Base-by-base conservation (phyloP, 805 yeast species). In the Yamadazyma olivae region DNA sequence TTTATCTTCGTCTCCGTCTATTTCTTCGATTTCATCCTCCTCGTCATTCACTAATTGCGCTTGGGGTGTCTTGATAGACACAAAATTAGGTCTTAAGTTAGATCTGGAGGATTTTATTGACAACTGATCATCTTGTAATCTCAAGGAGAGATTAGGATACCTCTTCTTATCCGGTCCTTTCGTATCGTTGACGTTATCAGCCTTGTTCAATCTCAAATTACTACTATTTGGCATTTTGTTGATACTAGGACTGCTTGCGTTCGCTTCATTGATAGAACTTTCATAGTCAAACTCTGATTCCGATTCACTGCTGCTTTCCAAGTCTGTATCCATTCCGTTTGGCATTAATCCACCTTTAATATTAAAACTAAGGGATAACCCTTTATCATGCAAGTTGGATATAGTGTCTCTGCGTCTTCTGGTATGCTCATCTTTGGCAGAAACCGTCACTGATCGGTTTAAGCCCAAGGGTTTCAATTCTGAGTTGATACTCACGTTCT, bases 361-460 rank as follows among this genome's bases (percentile, higher is more conserved):
- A 33, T 82, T 80, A 40, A 86, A 73, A 1, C 93, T 79, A 3
- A 89, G 75, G 1, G 70, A 55, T 38, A 66, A 49, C 0, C 96
- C 96, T 46, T 83, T 65, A 41, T 77, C 79, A 51, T 85, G 93
- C 34, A 88, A 57, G 34, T 80, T 77, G 7, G 91, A 77, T 15
- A 86, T 56, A 0, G 79, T 71, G 36, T 65, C 70, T 30, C 77
- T 54, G 38, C 76, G 53, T 34, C 65, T 67, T 21, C 32, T 44
- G 21, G 5, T 24, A 9, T 15, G 10, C 3, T 32, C 30, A 7
- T 19, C 32, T 9, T 10, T 17, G 14, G n/a, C 24, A 2, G 16
- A 22, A 23, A 32, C 30, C 16, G 34, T 30, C 4, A 27, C 28
- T 19, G 31, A 22, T 23, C 39, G 17, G 15, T 14, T 25, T 29